These are phyloP conservation scores for Trypanosoma mega DNA, from an alignment of 208 protist species.

Conservation along the genomic window DNA sequence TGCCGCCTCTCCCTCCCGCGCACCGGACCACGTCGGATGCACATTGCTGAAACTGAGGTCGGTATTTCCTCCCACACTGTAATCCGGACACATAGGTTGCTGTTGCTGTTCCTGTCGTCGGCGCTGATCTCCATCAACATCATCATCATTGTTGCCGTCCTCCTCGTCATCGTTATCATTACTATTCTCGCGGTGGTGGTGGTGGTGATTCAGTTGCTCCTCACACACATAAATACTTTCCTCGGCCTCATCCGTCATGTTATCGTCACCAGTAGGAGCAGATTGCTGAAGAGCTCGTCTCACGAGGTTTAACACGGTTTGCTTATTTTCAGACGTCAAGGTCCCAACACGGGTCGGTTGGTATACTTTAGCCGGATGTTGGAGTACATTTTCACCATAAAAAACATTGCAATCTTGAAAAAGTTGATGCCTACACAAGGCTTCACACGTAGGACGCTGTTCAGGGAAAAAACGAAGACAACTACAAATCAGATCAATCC, in stretches of 20 bases:
- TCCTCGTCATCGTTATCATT: no score
- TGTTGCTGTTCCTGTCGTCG: constrained; percentile 7
- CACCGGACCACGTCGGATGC: no score
- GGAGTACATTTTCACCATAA: constrained; percentile 68
- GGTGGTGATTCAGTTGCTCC: constrained; percentile 6
- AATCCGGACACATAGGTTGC: no score
- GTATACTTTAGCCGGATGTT: constrained; percentile 48
- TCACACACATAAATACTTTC: constrained; percentile 21
- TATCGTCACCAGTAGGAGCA: constrained; percentile 22
- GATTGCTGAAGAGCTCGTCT: constrained; percentile 28
- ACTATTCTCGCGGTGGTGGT: no score
- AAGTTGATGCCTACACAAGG: constrained; percentile 68
- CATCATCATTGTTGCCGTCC: no score
- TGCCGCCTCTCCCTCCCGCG: no score
- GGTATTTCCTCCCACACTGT: no score
- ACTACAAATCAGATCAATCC: constrained; percentile 72
- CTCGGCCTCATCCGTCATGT: constrained; percentile 31
- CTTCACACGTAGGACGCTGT: constrained; percentile 67
- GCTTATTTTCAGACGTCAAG: constrained; percentile 57
- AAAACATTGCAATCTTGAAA: constrained; percentile 68
- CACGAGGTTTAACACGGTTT: constrained; percentile 47
- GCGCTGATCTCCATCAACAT: constrained; percentile 18
- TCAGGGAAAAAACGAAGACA: constrained; percentile 85
- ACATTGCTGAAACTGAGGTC: no score
- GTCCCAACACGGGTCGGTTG: constrained; percentile 24